phyloP scores from a whole-genome alignment of 1,284 basidiomycete species.

The Ceratobasidium sp. region DNA sequence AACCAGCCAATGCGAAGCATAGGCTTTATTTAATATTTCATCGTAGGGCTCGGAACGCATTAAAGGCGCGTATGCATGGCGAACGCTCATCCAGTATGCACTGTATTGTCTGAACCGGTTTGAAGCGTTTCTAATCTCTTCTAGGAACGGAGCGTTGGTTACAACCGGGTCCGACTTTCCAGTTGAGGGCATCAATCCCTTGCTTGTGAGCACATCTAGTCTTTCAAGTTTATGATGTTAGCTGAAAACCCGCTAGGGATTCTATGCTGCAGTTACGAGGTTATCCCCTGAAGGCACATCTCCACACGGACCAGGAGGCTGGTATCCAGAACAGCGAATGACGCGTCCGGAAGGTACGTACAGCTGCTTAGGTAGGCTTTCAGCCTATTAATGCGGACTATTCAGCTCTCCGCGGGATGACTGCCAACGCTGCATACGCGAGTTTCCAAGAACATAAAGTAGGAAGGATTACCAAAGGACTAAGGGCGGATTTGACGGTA shows the following conservation, averaged over 20 bases:
- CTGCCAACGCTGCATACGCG: constrained; percentile 87
- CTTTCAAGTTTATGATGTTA: constrained; percentile 14
- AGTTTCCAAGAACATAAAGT: constrained; percentile 79
- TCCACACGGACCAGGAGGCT: constrained; percentile 84
- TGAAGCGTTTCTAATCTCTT: neutral
- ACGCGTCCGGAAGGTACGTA: constrained; percentile 69
- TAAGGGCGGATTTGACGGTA: constrained; percentile 85
- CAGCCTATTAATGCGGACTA: too few species aligned
- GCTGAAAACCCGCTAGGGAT: constrained; percentile 63
- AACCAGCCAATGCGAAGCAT: neutral
- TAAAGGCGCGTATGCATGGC: constrained; percentile 90
- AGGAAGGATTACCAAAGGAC: constrained; percentile 56
- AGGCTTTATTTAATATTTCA: neutral
- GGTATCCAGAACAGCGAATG: constrained; percentile 81
- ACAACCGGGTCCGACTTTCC: constrained; percentile 93
- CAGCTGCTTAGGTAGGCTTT: too few species aligned
- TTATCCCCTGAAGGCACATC: constrained; percentile 76
- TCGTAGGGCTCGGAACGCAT: constrained; percentile 80
- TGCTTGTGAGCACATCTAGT: constrained; percentile 58
- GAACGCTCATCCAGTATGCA: constrained; percentile 76
- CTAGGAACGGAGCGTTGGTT: constrained; percentile 66
- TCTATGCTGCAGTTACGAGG: constrained; percentile 88
- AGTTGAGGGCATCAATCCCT: constrained; percentile 84
- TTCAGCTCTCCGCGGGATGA: constrained; percentile 77
- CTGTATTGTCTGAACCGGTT: neutral